phyloP scores from a whole-genome alignment of 1,284 basidiomycete genomes.

The Tilletia caries region DNA sequence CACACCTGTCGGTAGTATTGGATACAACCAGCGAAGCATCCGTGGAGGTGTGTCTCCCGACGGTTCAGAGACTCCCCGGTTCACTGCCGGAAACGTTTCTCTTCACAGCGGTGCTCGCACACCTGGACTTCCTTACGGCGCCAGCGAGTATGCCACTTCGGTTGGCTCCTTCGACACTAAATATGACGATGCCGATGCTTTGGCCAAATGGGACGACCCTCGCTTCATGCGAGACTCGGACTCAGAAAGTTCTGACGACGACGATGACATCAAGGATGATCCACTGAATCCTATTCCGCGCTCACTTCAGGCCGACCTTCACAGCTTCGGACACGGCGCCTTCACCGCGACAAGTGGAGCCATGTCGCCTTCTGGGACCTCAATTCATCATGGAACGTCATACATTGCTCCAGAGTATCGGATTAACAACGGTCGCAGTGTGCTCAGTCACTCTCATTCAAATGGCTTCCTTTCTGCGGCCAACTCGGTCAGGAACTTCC shows the following conservation, averaged over 20 bases:
- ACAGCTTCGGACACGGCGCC: constrained; percentile 10
- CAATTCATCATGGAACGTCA: not conserved
- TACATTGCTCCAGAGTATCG: constrained; percentile 8
- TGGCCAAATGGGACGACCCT: constrained; percentile 16
- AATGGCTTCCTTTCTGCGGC: not conserved
- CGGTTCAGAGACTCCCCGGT: not conserved
- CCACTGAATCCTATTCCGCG: not conserved
- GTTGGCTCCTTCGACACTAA: constrained; percentile 10
- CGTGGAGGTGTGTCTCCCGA: not conserved
- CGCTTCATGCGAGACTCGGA: constrained; percentile 13
- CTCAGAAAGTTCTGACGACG: not conserved
- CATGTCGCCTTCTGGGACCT: not conserved
- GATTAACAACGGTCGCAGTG: constrained; percentile 5
- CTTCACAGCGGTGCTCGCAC: not conserved
- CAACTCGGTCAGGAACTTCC: not conserved
- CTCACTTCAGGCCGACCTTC: not conserved
- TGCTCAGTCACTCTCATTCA: not conserved
- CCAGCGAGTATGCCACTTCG: not conserved
- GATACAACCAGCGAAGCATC: constrained; percentile 1
- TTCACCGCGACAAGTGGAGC: not conserved
- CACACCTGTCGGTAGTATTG: not conserved
- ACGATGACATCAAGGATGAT: constrained; percentile 14
- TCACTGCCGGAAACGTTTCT: not conserved
- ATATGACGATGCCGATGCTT: constrained; percentile 4
- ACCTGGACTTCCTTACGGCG: not conserved